Evolutionary conservation across 2,329 filamentous ascomycete species (phyloP), one percentile per base, ranked within the genome.

Genomic region (Aaosphaeria pasadenensis): DNA sequence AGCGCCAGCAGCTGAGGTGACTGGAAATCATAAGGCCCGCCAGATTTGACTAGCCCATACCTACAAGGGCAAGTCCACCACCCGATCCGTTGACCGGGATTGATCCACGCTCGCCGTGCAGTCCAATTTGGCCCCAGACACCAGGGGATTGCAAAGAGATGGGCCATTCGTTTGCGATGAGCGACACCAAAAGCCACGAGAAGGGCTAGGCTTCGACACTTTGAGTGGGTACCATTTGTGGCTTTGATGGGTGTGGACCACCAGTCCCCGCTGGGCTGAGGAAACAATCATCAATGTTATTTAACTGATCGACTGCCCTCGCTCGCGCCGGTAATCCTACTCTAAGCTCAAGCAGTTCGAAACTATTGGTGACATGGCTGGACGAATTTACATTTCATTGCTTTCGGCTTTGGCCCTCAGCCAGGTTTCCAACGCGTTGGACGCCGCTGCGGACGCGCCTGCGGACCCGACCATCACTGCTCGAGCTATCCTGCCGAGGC

Each of bases 401-500:
- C 31, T 59, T n/a, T 55, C 50, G 7, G 48, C 46, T 29, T 44
- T 56, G 36, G 55, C 48, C 7, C 57, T 50, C 42, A 45, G 40
- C 7, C 33, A 40, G 4, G 32, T 62, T n/a, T 49, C 54, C 24
- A 53, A 39, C 31, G 61, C 60, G 39, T 31, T 46, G 33, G 17
- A 24, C 17, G 17, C 17, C 17, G 17, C 17, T 24, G 17, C 17
- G 17, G 17, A 24, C 17, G 45, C 53, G 4, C 56, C 55, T 9
- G 50, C 59, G 11, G 61, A 67, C 46, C 60, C 63, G 5, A 62
- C 60, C n/a, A 66, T 66, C 35, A 67, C 63, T 41, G 7, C 62
- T 11, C 43, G 59, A 35, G 57, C 63, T 30, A 32, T 63, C 6
- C 49, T 67, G n/a, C 59, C 58, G 5, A 55, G 63, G 39, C 62